A percentile compares a stretch with the other conserved stretches of the same genome.
These are phyloP conservation scores for Fistulina hepatica DNA, from an alignment of 1,284 basidiomycete genomes.

Conservation along the genomic window DNA sequence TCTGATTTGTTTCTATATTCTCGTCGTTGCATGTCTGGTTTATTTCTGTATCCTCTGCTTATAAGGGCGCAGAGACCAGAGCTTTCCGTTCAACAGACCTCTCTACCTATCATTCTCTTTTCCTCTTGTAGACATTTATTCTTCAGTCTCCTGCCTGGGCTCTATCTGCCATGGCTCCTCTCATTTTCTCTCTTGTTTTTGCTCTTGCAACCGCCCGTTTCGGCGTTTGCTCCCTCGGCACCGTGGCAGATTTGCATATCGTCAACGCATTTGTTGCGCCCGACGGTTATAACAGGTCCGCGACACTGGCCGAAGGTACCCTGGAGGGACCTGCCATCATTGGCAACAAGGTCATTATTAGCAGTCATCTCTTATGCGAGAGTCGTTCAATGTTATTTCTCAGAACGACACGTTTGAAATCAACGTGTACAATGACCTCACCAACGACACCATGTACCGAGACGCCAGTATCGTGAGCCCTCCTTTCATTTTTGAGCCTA, in stretches of 20 bases:
- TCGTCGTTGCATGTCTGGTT: no score
- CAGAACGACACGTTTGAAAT: conserved; percentile 9
- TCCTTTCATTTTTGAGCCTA: no score
- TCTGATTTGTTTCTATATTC: no score
- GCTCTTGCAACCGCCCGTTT: no score
- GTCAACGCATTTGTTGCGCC: conserved; percentile 14
- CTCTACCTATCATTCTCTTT: no score
- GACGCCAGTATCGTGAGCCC: conserved; percentile 7
- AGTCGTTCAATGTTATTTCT: conserved; percentile 9
- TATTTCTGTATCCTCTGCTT: no score
- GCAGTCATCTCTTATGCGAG: conserved; percentile 1
- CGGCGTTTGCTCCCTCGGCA: conserved; percentile 6
- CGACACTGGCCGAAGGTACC: conserved; percentile 9
- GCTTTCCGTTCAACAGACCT: no score
- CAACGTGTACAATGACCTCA: conserved; percentile 9
- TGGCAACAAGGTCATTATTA: conserved; percentile 4
- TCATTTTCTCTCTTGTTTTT: neutral
- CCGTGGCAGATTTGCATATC: conserved; percentile 10
- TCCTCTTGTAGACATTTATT: no score
- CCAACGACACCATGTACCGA: conserved; percentile 6
- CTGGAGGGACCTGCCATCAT: neutral
- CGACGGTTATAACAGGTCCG: conserved; percentile 2
- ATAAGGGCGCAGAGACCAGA: no score
- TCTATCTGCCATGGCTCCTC: neutral
- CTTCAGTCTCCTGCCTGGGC: no score